Conservation (phyloP, 2,329 filamentous ascomycete species). For the Ophiocordyceps camponoti-leonardi region DNA sequence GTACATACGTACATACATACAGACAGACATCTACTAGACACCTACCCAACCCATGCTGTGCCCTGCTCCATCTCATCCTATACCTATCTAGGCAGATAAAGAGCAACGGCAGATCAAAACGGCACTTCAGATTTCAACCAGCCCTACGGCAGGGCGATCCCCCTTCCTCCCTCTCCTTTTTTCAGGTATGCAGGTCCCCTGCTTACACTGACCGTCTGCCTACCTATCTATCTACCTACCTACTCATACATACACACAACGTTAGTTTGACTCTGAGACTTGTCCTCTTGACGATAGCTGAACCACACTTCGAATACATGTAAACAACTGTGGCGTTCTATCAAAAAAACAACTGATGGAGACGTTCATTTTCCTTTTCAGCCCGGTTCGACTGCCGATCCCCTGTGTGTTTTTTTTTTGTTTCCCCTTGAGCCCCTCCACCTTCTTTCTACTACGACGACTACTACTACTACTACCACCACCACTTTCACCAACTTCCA, state of each 20-base stretch:
- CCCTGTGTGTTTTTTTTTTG: neutral
- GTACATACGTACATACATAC: neutral
- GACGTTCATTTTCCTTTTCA: neutral
- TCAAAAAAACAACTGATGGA: no score
- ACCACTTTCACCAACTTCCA: no score
- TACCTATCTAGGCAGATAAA: no score
- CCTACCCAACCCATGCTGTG: no score
- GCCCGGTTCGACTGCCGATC: neutral
- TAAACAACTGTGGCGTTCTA: no score
- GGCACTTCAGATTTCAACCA: neutral
- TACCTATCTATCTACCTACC: neutral
- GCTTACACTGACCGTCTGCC: neutral
- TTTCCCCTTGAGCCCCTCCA: neutral
- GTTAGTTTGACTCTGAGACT: neutral
- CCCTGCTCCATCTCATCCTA: no score
- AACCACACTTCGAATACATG: neutral
- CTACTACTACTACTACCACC: no score
- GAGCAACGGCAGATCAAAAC: neutral
- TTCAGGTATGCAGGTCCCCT: neutral
- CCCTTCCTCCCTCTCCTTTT: no score
- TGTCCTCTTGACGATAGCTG: neutral
- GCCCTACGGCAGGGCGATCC: no score
- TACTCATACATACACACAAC: no score
- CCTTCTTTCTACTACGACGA: no score
- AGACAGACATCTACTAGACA: no score